Percentiles rank a stretch among this genome's conserved stretches.
Evolutionary conservation across 345 rosid species (phyloP).

Genomic region (Leavenworthia alabamica): DNA sequence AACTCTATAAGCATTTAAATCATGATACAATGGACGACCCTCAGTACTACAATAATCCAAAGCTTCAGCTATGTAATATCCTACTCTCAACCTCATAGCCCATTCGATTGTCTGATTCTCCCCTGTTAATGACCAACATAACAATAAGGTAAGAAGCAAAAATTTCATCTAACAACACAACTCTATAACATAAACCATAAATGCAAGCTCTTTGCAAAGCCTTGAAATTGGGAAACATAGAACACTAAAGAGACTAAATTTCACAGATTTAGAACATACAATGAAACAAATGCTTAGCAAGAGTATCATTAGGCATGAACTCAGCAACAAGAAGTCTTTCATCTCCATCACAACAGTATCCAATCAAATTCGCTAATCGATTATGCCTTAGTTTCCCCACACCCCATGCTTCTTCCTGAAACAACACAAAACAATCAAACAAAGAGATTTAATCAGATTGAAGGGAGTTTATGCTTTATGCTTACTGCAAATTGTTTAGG

Average conservation of each 20-base stretch:
- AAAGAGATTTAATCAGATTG: too few species aligned
- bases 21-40: conserved; percentile 87
- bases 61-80: conserved; percentile 82
- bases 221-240: too few species aligned
- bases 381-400: too few species aligned
- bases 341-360: too few species aligned
- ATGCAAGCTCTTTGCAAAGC: neutral
- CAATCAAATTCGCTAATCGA: too few species aligned
- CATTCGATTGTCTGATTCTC: conserved; percentile 93
- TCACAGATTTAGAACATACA: too few species aligned
- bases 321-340: too few species aligned
- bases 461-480: neutral
- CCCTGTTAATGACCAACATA: conserved; percentile 45
- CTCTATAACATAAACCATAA: neutral
- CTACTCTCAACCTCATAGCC: conserved; percentile 57
- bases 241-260: neutral
- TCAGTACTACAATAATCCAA: conserved; percentile 75
- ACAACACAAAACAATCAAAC: too few species aligned
- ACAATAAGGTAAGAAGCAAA: neutral
- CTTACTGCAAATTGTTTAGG: conserved; percentile 65
- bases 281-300: too few species aligned
- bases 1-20: conserved; percentile 94
- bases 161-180: too few species aligned
- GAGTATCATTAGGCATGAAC: too few species aligned
- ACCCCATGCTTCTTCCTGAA: too few species aligned